Evolutionary conservation across 2,329 filamentous ascomycete genomes (phyloP).

Genomic region (Cladosporium austrohemisphaericum): DNA sequence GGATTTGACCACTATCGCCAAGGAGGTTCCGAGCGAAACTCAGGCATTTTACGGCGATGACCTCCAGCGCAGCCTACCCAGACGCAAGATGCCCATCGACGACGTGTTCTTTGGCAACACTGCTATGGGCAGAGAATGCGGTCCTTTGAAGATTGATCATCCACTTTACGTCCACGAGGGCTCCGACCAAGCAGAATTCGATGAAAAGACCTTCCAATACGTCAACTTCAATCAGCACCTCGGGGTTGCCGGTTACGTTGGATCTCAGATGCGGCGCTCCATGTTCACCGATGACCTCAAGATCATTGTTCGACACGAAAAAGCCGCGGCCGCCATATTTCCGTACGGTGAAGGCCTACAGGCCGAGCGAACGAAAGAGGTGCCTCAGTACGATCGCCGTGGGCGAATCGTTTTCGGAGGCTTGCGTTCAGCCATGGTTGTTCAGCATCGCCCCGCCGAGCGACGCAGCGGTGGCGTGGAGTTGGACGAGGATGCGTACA

Average conservation of each 20-base stretch:
- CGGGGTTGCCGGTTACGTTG: slow-evolving; percentile 28
- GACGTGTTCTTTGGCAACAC: slow-evolving; percentile 35
- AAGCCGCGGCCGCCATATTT: slow-evolving; percentile 26
- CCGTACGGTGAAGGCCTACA: slow-evolving; percentile 29
- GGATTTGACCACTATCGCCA: neutral
- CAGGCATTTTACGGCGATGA: neutral
- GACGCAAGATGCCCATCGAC: slow-evolving; percentile 27
- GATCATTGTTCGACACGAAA: slow-evolving; percentile 21
- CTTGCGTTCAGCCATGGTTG: neutral
- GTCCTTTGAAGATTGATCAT: neutral
- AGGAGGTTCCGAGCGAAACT: neutral
- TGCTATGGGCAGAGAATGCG: slow-evolving; percentile 24
- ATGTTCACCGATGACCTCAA: slow-evolving; percentile 20
- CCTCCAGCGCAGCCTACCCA: slow-evolving; percentile 20
- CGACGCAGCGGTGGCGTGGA: neutral
- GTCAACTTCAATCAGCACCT: slow-evolving; percentile 10
- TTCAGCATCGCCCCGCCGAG: neutral
- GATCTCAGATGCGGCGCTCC: slow-evolving; percentile 28
- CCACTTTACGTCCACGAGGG: slow-evolving; percentile 13
- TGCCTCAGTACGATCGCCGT: neutral
- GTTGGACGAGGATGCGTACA: slow-evolving; percentile 15
- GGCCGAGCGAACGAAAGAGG: neutral
- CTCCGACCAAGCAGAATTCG: slow-evolving; percentile 16
- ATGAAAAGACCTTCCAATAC: slow-evolving; percentile 26
- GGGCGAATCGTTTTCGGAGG: slow-evolving; percentile 6